Conservation (phyloP, 129 eudicot species). For the Centrapalus pauciflorus region DNA sequence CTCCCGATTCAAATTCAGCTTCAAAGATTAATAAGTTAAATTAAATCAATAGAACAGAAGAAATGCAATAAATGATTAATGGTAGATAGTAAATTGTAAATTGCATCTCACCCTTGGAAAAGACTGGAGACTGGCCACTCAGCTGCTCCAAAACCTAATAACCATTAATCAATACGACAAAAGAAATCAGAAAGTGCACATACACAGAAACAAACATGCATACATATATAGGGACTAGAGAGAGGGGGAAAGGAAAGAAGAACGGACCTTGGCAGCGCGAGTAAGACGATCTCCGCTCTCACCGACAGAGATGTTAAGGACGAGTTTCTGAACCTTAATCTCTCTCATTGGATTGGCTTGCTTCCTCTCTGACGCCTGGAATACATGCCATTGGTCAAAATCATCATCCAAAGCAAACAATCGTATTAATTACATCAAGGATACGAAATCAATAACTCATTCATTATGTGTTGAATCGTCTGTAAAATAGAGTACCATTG, state of each 20-base stretch:
- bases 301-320: constrained; percentile 48
- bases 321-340: constrained; percentile 49
- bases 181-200: background rate
- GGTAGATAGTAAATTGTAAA: background rate
- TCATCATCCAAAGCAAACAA: background rate
- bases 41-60: background rate
- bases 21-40: background rate
- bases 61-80: background rate
- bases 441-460: background rate
- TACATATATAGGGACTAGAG: background rate
- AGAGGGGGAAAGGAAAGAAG: background rate
- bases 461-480: too few relatives aligned
- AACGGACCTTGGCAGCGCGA: constrained; percentile 41
- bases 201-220: background rate
- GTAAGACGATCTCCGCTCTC: constrained; percentile 57
- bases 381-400: background rate
- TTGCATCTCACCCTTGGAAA: constrained; percentile 34
- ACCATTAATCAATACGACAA: background rate
- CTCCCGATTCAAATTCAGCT: background rate
- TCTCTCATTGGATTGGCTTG: constrained; percentile 45
- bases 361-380: constrained; percentile 46
- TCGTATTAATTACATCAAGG: background rate
- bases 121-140: constrained; percentile 44
- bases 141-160: constrained; percentile 42
- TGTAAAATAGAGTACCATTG: background rate